These are phyloP conservation scores for Hyphopichia khmerensis DNA, from an alignment of 1,139 yeast species.

Conservation along the genomic window DNA sequence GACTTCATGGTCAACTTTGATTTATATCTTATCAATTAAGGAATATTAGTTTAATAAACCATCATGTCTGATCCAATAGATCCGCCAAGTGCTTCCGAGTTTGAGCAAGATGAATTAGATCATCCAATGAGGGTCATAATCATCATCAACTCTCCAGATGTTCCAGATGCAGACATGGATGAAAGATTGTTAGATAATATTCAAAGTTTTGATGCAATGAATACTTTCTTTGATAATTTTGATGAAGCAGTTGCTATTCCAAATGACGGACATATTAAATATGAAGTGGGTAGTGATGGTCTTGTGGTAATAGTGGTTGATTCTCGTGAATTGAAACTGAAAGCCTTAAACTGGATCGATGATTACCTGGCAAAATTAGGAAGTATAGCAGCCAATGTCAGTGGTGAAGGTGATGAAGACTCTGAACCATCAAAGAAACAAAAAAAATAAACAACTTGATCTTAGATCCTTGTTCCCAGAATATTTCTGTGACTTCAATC, in stretches of 20 bases:
- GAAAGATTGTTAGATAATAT: conserved; percentile 47
- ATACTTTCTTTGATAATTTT: conserved; percentile 60
- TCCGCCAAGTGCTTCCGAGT: conserved; percentile 5
- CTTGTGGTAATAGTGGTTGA: conserved; percentile 60
- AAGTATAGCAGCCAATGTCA: conserved; percentile 7
- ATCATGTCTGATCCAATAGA: conserved; percentile 11
- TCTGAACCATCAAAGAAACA: conserved; percentile 4
- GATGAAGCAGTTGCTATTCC: conserved; percentile 63
- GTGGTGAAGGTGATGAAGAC: conserved; percentile 10
- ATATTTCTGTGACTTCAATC: not conserved
- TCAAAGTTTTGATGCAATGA: conserved; percentile 50
- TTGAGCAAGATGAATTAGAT: conserved; percentile 34
- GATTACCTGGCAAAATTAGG: conserved; percentile 20
- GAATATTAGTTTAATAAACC: not conserved
- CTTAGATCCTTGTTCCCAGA: too few species aligned
- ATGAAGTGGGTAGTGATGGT: conserved; percentile 74
- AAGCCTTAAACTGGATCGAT: conserved; percentile 38
- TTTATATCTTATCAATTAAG: not conserved
- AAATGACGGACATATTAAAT: conserved; percentile 64
- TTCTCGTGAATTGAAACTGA: conserved; percentile 25
- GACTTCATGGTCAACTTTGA: not conserved
- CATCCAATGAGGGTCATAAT: conserved; percentile 43
- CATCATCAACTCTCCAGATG: conserved; percentile 34
- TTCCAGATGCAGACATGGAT: conserved; percentile 52
- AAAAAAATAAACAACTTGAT: not conserved